These are phyloP conservation scores for Pseudoturritis turrita DNA, from an alignment of 345 rosid genomes.

Conservation along the genomic window DNA sequence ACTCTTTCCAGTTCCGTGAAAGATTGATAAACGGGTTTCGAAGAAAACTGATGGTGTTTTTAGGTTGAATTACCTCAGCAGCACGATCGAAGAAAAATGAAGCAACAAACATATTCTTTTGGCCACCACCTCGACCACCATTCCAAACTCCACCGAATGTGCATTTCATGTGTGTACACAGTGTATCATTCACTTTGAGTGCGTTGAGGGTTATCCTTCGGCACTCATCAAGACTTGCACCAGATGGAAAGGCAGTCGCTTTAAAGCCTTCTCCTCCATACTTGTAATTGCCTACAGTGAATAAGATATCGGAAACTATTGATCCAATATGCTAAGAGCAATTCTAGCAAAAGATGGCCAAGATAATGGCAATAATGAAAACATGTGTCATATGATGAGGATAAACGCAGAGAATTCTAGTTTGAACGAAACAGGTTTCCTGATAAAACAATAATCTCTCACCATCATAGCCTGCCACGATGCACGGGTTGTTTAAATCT, in stretches of 20 bases:
- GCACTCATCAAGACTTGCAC: slow-evolving; percentile 74
- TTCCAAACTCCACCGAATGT: slow-evolving; percentile 97
- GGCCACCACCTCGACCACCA: slow-evolving; percentile 98
- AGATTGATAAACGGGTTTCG: too few species aligned
- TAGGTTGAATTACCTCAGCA: too few species aligned
- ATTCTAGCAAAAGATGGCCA: neutral
- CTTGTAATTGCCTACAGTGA: slow-evolving; percentile 52
- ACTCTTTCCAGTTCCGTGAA: too few species aligned
- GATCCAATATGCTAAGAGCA: slow-evolving; percentile 1
- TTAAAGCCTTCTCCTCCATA: slow-evolving; percentile 66
- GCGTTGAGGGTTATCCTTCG: slow-evolving; percentile 62
- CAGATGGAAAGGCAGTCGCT: slow-evolving; percentile 55
- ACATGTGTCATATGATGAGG: neutral
- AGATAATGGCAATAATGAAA: neutral
- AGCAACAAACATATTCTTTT: slow-evolving; percentile 83
- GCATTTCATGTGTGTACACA: slow-evolving; percentile 88
- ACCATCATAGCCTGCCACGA: slow-evolving; percentile 81
- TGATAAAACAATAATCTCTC: slow-evolving; percentile 8
- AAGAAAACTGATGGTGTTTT: too few species aligned
- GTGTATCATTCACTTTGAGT: slow-evolving; percentile 72
- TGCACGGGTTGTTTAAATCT: slow-evolving; percentile 72
- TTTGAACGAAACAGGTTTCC: neutral
- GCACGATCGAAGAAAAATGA: slow-evolving; percentile 96
- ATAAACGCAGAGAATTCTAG: neutral
- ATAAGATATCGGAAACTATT: neutral